Base-by-base conservation (phyloP, 805 yeast genomes). In the Wickerhamiella sergipiensis region DNA sequence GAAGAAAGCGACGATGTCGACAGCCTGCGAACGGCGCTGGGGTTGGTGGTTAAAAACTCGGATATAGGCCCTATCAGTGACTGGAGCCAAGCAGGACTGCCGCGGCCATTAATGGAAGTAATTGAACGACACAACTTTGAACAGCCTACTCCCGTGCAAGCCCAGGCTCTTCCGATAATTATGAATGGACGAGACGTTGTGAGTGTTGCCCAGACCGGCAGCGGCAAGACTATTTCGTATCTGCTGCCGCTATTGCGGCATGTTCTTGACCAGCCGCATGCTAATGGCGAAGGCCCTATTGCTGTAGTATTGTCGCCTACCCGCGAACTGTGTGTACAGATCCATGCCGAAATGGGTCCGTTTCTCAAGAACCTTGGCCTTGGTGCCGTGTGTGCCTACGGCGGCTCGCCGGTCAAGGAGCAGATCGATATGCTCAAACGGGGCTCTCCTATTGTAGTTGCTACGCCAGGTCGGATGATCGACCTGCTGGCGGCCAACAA, bases 161-260 rank as follows among this genome's bases (percentile, higher is more conserved):
- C 88, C 0, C 96, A 88, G 60, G 88, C 96, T 0, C 72, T 89
- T 21, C 97, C 98, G 0, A 83, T 88, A 0, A 79, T 88, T 19
- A 85, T 90, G 94, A 72, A 81, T 1, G 97, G 97, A 0, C 67
- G 83, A 46, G 97, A 92, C 67, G 78, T 90, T 7, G 83, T 92
- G 46, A 97, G 96, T 6, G 83, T 92, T 19, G 97, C 98, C 0
- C 87, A 88, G 56, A 92, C 98, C 0, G 98, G 98, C 0, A 85
- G 96, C 0, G 98, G 98, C 2, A 92, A 92, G 63, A 92, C 98
- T 0, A 73, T 90, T 58, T 84, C 96, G 1, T 92, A 85, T 66
- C 69, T 88, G 8, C 63, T 92, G 6, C 97, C 98, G 0, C 66
- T 92, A 67, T 71, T 90, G 49, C 73, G 95, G 48, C 97, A 90